These are phyloP conservation scores for Helminthosporium solani DNA, from an alignment of 2,329 filamentous ascomycete genomes.

Conservation along the genomic window DNA sequence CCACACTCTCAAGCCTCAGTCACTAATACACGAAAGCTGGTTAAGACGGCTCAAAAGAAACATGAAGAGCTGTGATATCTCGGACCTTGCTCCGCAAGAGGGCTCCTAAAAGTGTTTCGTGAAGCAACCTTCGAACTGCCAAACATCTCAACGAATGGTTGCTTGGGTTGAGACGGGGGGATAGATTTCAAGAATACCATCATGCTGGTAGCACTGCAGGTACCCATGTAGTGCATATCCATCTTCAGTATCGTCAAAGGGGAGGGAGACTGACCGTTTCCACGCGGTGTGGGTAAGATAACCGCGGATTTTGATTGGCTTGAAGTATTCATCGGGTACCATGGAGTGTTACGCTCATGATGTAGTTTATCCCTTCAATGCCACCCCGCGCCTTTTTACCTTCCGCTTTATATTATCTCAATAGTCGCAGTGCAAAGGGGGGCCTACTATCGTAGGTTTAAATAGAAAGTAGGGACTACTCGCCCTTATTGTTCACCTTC, in stretches of 20 bases:
- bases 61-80: background rate
- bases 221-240: too few relatives aligned
- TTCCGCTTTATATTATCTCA: background rate
- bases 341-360: background rate
- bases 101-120: too few relatives aligned
- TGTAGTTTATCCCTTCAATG: background rate
- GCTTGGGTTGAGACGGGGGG: too few relatives aligned
- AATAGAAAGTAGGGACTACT: background rate
- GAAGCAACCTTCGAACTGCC: too few relatives aligned
- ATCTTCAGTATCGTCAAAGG: too few relatives aligned
- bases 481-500: background rate
- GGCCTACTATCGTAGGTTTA: background rate
- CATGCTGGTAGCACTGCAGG: background rate
- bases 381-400: background rate
- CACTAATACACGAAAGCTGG: slow-evolving; percentile 11
- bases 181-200: too few relatives aligned
- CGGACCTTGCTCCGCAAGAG: too few relatives aligned
- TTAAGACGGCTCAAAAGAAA: background rate
- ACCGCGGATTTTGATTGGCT: background rate
- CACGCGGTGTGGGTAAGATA: background rate
- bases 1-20: slow-evolving; percentile 2
- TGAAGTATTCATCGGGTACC: background rate
- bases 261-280: too few relatives aligned
- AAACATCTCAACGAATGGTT: too few relatives aligned
- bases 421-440: background rate